Conservation (phyloP, 805 yeast genomes). For the Wickerhamomyces pijperi region DNA sequence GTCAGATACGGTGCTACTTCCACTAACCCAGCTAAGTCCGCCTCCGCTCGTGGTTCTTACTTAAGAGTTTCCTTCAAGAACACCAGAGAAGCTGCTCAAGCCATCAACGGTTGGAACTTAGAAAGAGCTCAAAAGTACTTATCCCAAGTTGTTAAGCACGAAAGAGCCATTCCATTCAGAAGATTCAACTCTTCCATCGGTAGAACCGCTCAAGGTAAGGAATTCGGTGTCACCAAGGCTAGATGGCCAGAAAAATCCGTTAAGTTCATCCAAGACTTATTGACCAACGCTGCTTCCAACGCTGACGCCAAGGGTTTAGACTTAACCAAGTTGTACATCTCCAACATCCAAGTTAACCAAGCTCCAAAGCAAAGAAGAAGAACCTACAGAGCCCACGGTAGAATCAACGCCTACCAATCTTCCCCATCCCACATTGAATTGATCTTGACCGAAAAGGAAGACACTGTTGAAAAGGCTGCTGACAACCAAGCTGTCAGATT, state of each 20-base stretch:
- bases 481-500: conserved; percentile 62
- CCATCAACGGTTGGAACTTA: conserved; percentile 96
- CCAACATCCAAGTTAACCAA: conserved; percentile 99
- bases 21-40: conserved; percentile 98
- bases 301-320: conserved; percentile 99
- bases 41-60: conserved; percentile 99
- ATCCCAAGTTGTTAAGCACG: conserved; percentile 91
- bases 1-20: conserved; percentile 99
- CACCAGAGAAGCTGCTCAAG: conserved; percentile 99
- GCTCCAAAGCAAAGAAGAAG: conserved; percentile 99
- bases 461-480: conserved; percentile 84
- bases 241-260: conserved; percentile 99
- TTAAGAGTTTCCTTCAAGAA: conserved; percentile 99
- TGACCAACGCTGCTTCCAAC: conserved; percentile 96
- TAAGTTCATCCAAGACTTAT: conserved; percentile 86
- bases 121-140: conserved; percentile 93
- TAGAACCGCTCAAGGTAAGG: conserved; percentile 99
- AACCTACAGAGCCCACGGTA: conserved; percentile 99
- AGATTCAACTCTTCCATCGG: conserved; percentile 94
- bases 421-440: conserved; percentile 98
- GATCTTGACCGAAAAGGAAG: conserved; percentile 90
- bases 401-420: conserved; percentile 98
- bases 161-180: conserved; percentile 99
- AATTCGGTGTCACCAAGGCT: conserved; percentile 99
- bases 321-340: conserved; percentile 82